phyloP scores from a whole-genome alignment of 768 basidiomycete species.

The Clitopilus hobsonii region DNA sequence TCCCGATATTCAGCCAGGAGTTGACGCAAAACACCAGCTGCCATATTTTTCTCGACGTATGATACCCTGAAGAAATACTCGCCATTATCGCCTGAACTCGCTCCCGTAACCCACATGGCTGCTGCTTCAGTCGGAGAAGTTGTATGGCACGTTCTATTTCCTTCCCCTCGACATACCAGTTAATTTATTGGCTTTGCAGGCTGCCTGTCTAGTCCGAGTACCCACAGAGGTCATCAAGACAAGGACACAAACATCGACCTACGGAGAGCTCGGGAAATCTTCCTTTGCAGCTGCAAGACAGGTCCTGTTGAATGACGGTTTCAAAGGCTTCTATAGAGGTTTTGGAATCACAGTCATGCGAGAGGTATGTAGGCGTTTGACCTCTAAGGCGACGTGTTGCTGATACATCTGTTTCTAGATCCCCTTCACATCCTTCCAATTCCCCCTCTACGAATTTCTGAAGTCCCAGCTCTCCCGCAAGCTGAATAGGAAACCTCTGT shows the following conservation, averaged over 20 bases:
- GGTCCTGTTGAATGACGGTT: slow-evolving; percentile 57
- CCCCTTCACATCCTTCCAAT: slow-evolving; percentile 94
- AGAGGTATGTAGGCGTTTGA: slow-evolving; percentile 21
- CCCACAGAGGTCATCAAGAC: slow-evolving; percentile 97
- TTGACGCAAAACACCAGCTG: slow-evolving; percentile 64
- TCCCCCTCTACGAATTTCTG: slow-evolving; percentile 89
- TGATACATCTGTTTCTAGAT: slow-evolving; percentile 48
- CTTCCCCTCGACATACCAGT: slow-evolving; percentile 9
- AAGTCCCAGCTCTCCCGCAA: slow-evolving; percentile 60
- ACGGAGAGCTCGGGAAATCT: slow-evolving; percentile 49
- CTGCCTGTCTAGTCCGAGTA: slow-evolving; percentile 89
- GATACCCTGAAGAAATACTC: slow-evolving; percentile 79
- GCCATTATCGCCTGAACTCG: slow-evolving; percentile 55
- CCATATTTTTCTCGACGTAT: slow-evolving; percentile 92
- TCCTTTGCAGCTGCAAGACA: slow-evolving; percentile 57
- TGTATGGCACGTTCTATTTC: slow-evolving; percentile 26
- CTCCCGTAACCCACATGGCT: slow-evolving; percentile 54
- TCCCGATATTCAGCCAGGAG: too few species aligned
- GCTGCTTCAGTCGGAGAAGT: slow-evolving; percentile 60
- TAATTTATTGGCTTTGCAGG: slow-evolving; percentile 31
- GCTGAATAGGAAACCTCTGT: slow-evolving; percentile 51
- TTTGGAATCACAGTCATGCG: slow-evolving; percentile 72
- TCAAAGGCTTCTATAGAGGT: slow-evolving; percentile 83
- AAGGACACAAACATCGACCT: slow-evolving; percentile 81
- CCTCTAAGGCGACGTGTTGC: background rate